Evolutionary conservation across 495 filamentous ascomycete genomes (phyloP).

Genomic region (Penicilliopsis zonata): DNA sequence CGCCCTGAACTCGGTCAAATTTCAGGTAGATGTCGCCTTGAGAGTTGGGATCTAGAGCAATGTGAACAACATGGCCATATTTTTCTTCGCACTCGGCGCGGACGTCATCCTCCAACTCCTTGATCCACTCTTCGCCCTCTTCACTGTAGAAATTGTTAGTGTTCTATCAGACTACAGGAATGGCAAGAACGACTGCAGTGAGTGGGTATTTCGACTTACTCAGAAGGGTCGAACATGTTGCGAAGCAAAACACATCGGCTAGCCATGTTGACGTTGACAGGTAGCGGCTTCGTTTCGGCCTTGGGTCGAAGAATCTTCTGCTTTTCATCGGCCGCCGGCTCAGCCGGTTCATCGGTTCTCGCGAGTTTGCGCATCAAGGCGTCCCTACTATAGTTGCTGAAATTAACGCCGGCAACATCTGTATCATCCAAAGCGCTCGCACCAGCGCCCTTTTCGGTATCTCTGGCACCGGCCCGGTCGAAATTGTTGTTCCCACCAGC

Average conservation of each 20-base stretch:
- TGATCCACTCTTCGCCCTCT: conserved; percentile 78
- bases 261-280: conserved; percentile 81
- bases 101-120: conserved; percentile 91
- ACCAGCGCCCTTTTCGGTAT: conserved; percentile 77
- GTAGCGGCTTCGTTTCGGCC: conserved; percentile 67
- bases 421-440: conserved; percentile 97
- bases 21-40: conserved; percentile 97
- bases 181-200: background rate
- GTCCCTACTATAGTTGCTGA: conserved; percentile 97
- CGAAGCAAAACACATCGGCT: conserved; percentile 88
- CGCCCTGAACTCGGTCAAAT: conserved; percentile 87
- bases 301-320: conserved; percentile 66
- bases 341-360: conserved; percentile 76
- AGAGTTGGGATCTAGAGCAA: conserved; percentile 84
- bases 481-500: conserved; percentile 72
- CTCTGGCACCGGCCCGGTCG: conserved; percentile 84
- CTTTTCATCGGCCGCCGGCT: conserved; percentile 48
- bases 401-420: conserved; percentile 95
- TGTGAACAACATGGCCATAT: conserved; percentile 98
- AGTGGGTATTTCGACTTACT: conserved; percentile 79
- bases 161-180: background rate
- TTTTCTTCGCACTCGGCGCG: conserved; percentile 85
- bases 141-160: conserved; percentile 53
- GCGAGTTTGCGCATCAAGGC: conserved; percentile 96
- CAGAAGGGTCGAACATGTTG: conserved; percentile 86